phyloP scores from a whole-genome alignment of 257 asterid species.

The Leptodermis oblonga region DNA sequence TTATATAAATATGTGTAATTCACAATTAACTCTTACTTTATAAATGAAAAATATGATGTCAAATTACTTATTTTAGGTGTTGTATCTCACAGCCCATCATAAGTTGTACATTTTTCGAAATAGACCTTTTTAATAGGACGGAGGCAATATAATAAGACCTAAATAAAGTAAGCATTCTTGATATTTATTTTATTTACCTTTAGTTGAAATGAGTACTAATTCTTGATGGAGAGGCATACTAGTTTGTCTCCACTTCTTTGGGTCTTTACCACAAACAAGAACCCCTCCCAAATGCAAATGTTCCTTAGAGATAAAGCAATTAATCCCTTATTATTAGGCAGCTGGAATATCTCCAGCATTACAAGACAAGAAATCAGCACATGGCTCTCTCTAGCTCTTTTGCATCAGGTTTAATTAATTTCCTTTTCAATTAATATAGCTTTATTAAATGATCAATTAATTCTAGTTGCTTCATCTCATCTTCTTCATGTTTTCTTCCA shows the following conservation, averaged over 20 bases:
- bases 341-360: conserved; percentile 20
- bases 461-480: conserved; percentile 32
- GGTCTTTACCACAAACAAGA: conserved; percentile 18
- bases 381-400: conserved; percentile 10
- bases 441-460: too few species aligned
- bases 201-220: not conserved
- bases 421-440: too few species aligned
- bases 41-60: too few species aligned
- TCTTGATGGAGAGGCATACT: conserved; percentile 20
- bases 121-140: too few species aligned
- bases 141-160: too few species aligned
- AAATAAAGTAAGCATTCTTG: too few species aligned
- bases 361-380: conserved; percentile 23
- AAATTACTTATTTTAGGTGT: too few species aligned
- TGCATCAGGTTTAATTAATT: not conserved
- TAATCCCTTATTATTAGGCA: conserved; percentile 5
- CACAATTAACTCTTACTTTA: too few species aligned
- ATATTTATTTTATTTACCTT: too few species aligned
- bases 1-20: too few species aligned
- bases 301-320: conserved; percentile 21
- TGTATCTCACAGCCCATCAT: too few species aligned
- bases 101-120: too few species aligned
- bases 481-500: conserved; percentile 44
- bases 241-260: conserved; percentile 42
- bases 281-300: conserved; percentile 14